phyloP scores from a whole-genome alignment of 1,284 basidiomycete genomes.

The Leccinum solheimii region DNA sequence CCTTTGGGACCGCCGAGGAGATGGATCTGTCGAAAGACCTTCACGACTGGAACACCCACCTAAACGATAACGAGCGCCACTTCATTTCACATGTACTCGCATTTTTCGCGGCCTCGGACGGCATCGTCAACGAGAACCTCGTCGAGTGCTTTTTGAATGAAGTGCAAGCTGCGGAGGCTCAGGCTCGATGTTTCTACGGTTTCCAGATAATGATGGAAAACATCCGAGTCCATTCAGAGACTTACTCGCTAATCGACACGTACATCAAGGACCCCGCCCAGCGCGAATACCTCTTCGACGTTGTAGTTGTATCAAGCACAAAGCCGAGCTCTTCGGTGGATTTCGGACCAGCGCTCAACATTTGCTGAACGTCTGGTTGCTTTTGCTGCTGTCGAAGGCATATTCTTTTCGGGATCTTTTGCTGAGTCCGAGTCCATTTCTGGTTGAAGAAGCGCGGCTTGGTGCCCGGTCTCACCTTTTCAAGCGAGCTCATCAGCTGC shows the following conservation, averaged over 20 bases:
- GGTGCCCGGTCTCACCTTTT: too few species aligned
- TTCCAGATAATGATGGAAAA: conserved; percentile 99
- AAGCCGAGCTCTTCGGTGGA: conserved; percentile 94
- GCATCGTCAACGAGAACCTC: conserved; percentile 98
- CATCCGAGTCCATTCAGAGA: conserved; percentile 81
- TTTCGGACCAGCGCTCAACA: conserved; percentile 78
- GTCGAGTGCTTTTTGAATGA: conserved; percentile 94
- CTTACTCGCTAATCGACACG: conserved; percentile 97
- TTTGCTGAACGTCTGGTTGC: conserved; percentile 94
- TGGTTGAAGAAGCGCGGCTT: too few species aligned
- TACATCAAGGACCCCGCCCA: conserved; percentile 93
- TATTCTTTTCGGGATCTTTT: conserved; percentile 96
- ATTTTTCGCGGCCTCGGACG: conserved; percentile 96
- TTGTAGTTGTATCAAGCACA: conserved; percentile 88
- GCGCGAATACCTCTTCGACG: conserved; percentile 89
- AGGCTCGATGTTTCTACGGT: conserved; percentile 85
- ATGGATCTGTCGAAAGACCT: conserved; percentile 97
- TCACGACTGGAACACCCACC: conserved; percentile 90
- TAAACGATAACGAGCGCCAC: conserved; percentile 93
- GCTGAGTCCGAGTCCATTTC: too few species aligned
- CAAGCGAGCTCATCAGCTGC: too few species aligned
- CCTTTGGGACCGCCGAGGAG: conserved; percentile 98
- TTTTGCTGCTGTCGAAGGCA: conserved; percentile 98
- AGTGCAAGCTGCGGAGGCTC: conserved; percentile 93
- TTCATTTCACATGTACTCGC: conserved; percentile 97